These are phyloP conservation scores for Penicillium macrosclerotiorum DNA, from an alignment of 495 filamentous ascomycete genomes.

Conservation along the genomic window DNA sequence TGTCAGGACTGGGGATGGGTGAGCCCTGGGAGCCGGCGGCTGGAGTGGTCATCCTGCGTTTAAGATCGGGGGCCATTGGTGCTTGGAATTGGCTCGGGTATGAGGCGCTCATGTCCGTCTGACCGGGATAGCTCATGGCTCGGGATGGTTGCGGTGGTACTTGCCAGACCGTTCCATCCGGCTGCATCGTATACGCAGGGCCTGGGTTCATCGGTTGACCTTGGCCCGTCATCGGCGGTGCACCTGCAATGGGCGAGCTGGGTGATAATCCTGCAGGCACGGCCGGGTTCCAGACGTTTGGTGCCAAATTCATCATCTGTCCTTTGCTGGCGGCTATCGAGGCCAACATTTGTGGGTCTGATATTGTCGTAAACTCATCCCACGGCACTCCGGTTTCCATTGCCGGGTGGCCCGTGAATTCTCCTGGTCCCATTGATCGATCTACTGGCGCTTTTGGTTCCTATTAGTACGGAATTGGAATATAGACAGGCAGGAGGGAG, in stretches of 20 bases:
- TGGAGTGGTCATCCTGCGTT: conserved; percentile 45
- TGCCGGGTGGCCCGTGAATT: conserved; percentile 30
- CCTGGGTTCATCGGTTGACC: conserved; percentile 30
- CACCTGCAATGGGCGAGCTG: conserved; percentile 29
- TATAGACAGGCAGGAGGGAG: no score
- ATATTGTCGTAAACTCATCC: conserved; percentile 44
- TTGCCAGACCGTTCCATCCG: conserved; percentile 42
- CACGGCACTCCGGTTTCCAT: conserved; percentile 38
- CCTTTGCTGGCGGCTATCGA: conserved; percentile 33
- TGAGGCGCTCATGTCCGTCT: conserved; percentile 32
- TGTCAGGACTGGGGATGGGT: conserved; percentile 21
- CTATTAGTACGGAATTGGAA: no score
- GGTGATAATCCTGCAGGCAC: conserved; percentile 28
- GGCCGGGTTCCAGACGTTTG: conserved; percentile 31
- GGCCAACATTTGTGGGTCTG: conserved; percentile 39
- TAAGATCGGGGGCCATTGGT: conserved; percentile 39
- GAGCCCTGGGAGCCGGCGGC: conserved; percentile 32
- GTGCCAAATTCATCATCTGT: conserved; percentile 38
- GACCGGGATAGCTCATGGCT: conserved; percentile 42
- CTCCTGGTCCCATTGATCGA: conserved; percentile 25
- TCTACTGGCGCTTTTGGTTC: conserved; percentile 22
- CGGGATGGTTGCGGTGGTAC: conserved; percentile 31
- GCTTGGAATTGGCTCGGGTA: conserved; percentile 30
- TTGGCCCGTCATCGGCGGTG: conserved; percentile 36
- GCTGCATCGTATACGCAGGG: conserved; percentile 35